Percentiles rank a stretch among this genome's conserved stretches.
These are phyloP conservation scores for Bauhinia variegata DNA, from an alignment of 306 rosid species.

Conservation along the genomic window DNA sequence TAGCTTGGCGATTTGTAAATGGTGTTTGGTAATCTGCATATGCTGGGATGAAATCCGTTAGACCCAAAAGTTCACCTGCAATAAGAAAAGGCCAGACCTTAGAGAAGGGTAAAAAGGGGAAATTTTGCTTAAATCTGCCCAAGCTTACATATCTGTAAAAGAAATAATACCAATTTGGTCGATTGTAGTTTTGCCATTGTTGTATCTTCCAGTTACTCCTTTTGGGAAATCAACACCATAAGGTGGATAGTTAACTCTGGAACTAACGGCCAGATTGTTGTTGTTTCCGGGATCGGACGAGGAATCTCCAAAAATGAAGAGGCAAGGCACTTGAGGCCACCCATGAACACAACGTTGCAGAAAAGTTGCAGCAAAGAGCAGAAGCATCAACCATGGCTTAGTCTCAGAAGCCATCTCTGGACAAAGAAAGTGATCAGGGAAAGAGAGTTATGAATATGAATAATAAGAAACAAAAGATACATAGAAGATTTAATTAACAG, in stretches of 20 bases:
- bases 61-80: slow-evolving; percentile 66
- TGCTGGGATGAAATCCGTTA: too few species aligned
- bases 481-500: too few species aligned
- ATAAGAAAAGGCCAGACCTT: too few species aligned
- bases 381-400: too few species aligned
- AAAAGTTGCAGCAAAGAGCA: too few species aligned
- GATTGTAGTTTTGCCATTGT: slow-evolving; percentile 58
- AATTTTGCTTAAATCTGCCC: too few species aligned
- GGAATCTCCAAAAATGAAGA: slow-evolving; percentile 70
- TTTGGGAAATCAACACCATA: slow-evolving; percentile 69
- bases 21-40: too few species aligned
- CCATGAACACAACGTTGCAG: too few species aligned
- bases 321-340: slow-evolving; percentile 51
- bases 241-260: slow-evolving; percentile 59
- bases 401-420: too few species aligned
- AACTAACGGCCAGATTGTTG: slow-evolving; percentile 46
- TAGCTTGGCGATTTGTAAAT: slow-evolving; percentile 57
- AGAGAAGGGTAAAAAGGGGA: background rate
- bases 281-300: slow-evolving; percentile 70
- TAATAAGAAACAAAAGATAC: too few species aligned
- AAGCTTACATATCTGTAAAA: background rate
- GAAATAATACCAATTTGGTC: slow-evolving; percentile 56
- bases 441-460: too few species aligned
- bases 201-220: slow-evolving; percentile 67
- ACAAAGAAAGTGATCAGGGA: too few species aligned